phyloP scores from a whole-genome alignment of 768 basidiomycete genomes.

The Termitomyces sp. region DNA sequence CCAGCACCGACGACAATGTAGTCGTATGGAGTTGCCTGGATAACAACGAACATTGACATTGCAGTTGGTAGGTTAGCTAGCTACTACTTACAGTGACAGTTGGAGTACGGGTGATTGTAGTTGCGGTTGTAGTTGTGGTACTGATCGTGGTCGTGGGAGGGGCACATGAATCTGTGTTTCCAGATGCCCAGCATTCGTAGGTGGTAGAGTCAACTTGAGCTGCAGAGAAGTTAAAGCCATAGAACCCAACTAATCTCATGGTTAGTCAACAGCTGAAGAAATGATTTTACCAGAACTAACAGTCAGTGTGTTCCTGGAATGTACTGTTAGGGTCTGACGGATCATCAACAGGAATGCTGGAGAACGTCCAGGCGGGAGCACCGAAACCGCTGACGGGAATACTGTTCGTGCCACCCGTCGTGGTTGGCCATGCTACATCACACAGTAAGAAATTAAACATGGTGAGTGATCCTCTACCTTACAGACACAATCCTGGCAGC shows the following conservation, averaged over 20 bases:
- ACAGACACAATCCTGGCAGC: conserved; percentile 64
- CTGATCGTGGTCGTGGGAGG: conserved; percentile 24
- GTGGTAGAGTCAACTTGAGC: conserved; percentile 40
- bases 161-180: conserved; percentile 31
- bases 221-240: conserved; percentile 39
- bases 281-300: conserved; percentile 24
- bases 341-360: conserved; percentile 34
- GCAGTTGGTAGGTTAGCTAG: neutral
- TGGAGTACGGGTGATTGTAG: conserved; percentile 23
- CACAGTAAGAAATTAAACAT: neutral
- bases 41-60: neutral
- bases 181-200: conserved; percentile 46
- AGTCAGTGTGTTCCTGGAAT: conserved; percentile 55
- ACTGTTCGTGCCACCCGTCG: conserved; percentile 29
- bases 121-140: conserved; percentile 28
- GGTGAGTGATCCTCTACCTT: conserved; percentile 18
- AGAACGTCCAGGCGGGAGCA: conserved; percentile 49
- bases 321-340: conserved; percentile 46
- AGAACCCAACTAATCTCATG: conserved; percentile 46
- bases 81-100: conserved; percentile 14
- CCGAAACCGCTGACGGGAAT: conserved; percentile 28
- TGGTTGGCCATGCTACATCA: conserved; percentile 30
- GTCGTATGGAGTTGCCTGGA: conserved; percentile 40
- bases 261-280: neutral
- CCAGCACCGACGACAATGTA: conserved; percentile 56